phyloP scores from a whole-genome alignment of 2,329 filamentous ascomycete species.

The Talaromyces sp. region DNA sequence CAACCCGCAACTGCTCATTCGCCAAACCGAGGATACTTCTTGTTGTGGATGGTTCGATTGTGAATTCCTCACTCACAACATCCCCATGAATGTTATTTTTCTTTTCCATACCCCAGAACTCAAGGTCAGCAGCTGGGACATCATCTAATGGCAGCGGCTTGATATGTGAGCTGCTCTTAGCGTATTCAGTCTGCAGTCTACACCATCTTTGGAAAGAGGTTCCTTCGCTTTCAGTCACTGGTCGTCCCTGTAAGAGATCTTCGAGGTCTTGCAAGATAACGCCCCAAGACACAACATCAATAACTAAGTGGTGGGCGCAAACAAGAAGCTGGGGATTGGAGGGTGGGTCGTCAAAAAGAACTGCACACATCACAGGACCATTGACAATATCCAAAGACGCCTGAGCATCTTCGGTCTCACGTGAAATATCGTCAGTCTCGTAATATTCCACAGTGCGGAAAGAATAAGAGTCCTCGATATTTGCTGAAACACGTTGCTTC shows the following conservation, averaged over 20 bases:
- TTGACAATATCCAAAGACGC: conserved; percentile 7
- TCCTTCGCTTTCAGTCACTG: background rate
- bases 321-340: conserved; percentile 12
- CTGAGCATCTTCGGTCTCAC: conserved; percentile 8
- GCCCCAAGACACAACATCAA: conserved; percentile 21
- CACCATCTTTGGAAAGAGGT: conserved; percentile 14
- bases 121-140: conserved; percentile 49
- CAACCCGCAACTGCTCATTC: conserved; percentile 12
- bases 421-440: conserved; percentile 6
- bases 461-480: conserved; percentile 1
- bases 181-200: conserved; percentile 11
- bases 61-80: conserved; percentile 4
- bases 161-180: background rate
- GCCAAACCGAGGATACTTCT: conserved; percentile 8
- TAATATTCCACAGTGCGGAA: conserved; percentile 3
- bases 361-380: conserved; percentile 8
- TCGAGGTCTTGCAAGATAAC: conserved; percentile 20
- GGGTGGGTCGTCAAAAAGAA: background rate
- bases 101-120: conserved; percentile 30
- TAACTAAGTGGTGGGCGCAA: conserved; percentile 17
- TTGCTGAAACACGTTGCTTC: conserved; percentile 12
- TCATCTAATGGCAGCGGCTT: conserved; percentile 9
- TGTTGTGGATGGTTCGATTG: conserved; percentile 11
- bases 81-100: conserved; percentile 5
- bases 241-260: conserved; percentile 7